These are phyloP conservation scores for Echites panduratus DNA, from an alignment of 257 asterid genomes.

Conservation along the genomic window DNA sequence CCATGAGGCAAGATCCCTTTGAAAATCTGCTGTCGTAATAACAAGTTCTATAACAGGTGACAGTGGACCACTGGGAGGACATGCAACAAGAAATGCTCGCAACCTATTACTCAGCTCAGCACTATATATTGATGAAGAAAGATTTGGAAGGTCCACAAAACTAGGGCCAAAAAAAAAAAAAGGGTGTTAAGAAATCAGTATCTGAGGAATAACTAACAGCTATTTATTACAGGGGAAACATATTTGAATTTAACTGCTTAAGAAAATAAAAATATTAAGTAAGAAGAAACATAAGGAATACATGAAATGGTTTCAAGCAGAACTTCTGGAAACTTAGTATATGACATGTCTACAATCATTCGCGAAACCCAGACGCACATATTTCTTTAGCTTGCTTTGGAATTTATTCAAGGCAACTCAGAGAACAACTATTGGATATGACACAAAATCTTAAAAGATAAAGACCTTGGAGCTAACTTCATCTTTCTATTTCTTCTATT, in stretches of 20 bases:
- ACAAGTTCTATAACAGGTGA: constrained; percentile 70
- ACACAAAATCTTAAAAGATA: no score
- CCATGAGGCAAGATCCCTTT: constrained; percentile 78
- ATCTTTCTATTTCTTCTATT: neutral
- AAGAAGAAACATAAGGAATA: neutral
- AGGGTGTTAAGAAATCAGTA: constrained; percentile 13
- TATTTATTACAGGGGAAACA: neutral
- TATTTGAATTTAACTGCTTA: neutral
- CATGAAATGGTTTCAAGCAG: neutral
- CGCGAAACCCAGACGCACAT: neutral
- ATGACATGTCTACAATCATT: neutral
- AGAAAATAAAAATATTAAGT: neutral
- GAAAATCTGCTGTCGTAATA: constrained; percentile 83
- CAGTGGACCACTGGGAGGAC: constrained; percentile 81
- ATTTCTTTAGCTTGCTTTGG: neutral
- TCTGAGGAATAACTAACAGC: neutral
- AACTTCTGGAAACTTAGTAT: neutral
- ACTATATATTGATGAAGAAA: constrained; percentile 76
- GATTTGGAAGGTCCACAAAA: constrained; percentile 88
- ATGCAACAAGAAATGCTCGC: constrained; percentile 69
- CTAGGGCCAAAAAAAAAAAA: constrained; percentile 33
- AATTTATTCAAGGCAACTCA: neutral
- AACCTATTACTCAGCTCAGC: constrained; percentile 68
- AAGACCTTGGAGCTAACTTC: neutral
- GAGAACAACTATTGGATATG: neutral